A percentile compares a stretch with the other conserved stretches of the same genome.
Evolutionary conservation across 768 basidiomycete species (phyloP).

Genomic region (Coprinopsis sp.): DNA sequence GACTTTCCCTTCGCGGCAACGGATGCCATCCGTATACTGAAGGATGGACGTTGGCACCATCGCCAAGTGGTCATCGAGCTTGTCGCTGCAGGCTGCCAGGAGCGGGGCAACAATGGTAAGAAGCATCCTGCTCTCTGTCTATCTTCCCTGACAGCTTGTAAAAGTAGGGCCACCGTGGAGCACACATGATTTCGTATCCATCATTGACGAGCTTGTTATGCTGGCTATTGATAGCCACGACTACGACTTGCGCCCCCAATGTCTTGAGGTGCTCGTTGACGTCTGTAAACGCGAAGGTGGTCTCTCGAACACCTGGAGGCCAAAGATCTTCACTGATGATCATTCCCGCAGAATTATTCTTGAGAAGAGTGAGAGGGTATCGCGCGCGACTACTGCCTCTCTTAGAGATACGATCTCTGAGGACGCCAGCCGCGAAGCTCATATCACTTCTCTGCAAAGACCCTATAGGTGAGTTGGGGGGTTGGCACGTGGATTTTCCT

Average conservation of each 20-base stretch:
- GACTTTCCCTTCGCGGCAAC: neutral
- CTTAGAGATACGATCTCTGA: neutral
- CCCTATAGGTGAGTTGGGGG: neutral
- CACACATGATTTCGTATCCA: no score
- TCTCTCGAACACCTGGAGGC: neutral
- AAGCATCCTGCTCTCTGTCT: no score
- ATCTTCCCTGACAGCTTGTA: no score
- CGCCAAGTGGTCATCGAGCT: neutral
- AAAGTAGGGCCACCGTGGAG: no score
- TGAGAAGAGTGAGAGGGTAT: neutral
- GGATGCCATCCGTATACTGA: neutral
- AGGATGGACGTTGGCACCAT: neutral
- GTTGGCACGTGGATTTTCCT: no score
- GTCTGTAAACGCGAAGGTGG: neutral
- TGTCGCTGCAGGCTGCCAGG: neutral
- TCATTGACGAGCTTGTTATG: neutral
- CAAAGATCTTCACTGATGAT: neutral
- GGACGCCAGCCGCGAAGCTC: neutral
- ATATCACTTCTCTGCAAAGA: neutral
- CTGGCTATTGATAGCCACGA: neutral
- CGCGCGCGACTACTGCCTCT: neutral
- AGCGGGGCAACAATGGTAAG: no score
- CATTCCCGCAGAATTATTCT: neutral
- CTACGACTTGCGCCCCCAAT: neutral
- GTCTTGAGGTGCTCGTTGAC: neutral